Conservation (phyloP, 83 land plant genomes). For the Isoetes engelmannii region DNA sequence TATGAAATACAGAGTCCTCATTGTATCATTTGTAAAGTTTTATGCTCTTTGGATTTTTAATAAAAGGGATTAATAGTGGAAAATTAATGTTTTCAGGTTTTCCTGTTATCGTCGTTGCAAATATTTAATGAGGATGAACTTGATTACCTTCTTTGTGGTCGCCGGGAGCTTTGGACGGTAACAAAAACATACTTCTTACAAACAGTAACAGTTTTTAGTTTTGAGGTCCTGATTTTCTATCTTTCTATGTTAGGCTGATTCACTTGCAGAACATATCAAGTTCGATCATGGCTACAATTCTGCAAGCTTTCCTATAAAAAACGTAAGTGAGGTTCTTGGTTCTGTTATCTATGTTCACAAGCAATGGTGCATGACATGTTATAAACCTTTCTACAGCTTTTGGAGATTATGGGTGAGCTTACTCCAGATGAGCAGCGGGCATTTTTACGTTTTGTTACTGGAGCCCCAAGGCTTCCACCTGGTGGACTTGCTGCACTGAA, state of each 20-base stretch:
- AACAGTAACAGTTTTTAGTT: neutral
- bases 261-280: slow-evolving; percentile 83
- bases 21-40: no score
- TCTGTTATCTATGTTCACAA: neutral
- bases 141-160: slow-evolving; percentile 86
- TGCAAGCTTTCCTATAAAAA: slow-evolving; percentile 65
- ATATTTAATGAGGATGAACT: slow-evolving; percentile 78
- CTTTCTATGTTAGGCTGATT: slow-evolving; percentile 52
- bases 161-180: slow-evolving; percentile 90
- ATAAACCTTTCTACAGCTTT: slow-evolving; percentile 45
- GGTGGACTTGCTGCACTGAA: slow-evolving; percentile 88
- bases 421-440: slow-evolving; percentile 87
- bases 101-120: slow-evolving; percentile 69
- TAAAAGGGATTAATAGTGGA: neutral
- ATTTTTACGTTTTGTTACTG: slow-evolving; percentile 94
- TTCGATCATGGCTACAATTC: slow-evolving; percentile 96
- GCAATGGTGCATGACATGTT: neutral
- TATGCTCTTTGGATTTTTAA: neutral
- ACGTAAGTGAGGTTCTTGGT: slow-evolving; percentile 41
- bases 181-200: neutral
- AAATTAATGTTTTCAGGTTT: slow-evolving; percentile 48
- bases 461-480: slow-evolving; percentile 96
- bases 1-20: no score
- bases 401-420: slow-evolving; percentile 93
- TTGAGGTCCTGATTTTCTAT: neutral